Evolutionary conservation across 163 green algal species (phyloP), one percentile per base, ranked within the genome.

Genomic region (Scenedesmus sp.): DNA sequence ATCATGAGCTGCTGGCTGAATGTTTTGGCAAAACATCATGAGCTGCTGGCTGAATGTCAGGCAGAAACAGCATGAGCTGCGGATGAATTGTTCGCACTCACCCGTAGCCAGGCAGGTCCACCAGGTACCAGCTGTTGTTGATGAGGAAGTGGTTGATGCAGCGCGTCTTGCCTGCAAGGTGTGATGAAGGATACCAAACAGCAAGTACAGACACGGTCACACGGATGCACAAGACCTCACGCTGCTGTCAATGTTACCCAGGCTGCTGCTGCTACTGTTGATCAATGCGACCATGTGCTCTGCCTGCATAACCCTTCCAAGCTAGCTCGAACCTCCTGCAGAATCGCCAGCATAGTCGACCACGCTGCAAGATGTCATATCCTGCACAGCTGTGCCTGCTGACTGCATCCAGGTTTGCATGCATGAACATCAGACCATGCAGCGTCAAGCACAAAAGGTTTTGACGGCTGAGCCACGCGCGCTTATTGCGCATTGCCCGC

Each of bases 111-210:
- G 98, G 98, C 52, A 99, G 93, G 92, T 99, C 98, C 18, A 99
- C 98, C 16, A 99, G 92, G 95, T 99, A 99, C 98, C 98, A 99
- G 20, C 57, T 94, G 82, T 97, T 64, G 94, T 99, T 99, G 91
- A 99, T 99, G 8, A 99, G 89, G 92, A 99, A 99, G 93, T 99
- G 98, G 93, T 99, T 99, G 93, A 99, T 99, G 92, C 96, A 98
- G 70, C 94, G 95, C 26, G 98, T 99, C 93, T 99, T 99, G 87
- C 98, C 90, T 98, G 95, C 74, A 90, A 79, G 23, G 15, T 46
- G 23, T 18, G 12, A 8, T 23, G 34, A 84, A 13, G 26, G n/a
- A 8, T 0, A 84, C 4, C 4, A 6, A 83, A 59, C 26, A 79
- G 70, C 70, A 79, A 4, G 2, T 1, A 46, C 16, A 76, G 2